phyloP scores from a whole-genome alignment of 192 early-diverging fungal species.

The Dissophora ornata region DNA sequence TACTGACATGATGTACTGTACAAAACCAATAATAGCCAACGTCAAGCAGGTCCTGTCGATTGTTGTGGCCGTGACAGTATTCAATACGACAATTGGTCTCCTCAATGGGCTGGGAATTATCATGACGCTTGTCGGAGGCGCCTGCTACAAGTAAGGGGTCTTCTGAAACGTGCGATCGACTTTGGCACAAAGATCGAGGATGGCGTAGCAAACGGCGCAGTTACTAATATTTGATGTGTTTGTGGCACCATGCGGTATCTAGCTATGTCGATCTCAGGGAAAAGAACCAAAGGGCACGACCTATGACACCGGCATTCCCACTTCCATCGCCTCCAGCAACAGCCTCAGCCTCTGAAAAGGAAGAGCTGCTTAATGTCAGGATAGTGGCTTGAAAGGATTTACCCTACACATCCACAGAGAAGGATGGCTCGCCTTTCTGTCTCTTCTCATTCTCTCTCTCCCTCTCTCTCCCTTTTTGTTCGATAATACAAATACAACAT shows the following conservation, averaged over 20 bases:
- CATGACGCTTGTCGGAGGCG: constrained; percentile 69
- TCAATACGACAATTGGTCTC: constrained; percentile 66
- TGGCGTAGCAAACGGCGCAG: no score
- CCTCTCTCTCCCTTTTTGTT: no score
- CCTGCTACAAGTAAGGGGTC: constrained; percentile 63
- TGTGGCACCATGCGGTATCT: not conserved
- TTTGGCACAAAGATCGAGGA: no score
- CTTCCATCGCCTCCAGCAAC: constrained; percentile 27
- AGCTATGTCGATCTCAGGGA: constrained; percentile 43
- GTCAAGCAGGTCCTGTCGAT: constrained; percentile 83
- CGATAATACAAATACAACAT: not conserved
- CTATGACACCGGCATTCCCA: constrained; percentile 42
- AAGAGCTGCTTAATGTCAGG: constrained; percentile 43
- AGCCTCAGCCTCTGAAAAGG: constrained; percentile 32
- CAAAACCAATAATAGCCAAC: constrained; percentile 61
- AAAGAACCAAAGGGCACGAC: constrained; percentile 41
- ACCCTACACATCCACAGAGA: no score
- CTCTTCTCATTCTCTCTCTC: no score
- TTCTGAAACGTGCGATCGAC: no score
- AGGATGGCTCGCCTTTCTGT: no score
- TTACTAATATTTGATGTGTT: no score
- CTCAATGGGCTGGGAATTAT: constrained; percentile 69
- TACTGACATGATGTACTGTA: no score
- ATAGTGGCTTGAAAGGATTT: constrained; percentile 12
- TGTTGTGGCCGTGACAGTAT: constrained; percentile 68